These are phyloP conservation scores for Cucumis hystrix DNA, from an alignment of 306 rosid genomes.

Conservation along the genomic window DNA sequence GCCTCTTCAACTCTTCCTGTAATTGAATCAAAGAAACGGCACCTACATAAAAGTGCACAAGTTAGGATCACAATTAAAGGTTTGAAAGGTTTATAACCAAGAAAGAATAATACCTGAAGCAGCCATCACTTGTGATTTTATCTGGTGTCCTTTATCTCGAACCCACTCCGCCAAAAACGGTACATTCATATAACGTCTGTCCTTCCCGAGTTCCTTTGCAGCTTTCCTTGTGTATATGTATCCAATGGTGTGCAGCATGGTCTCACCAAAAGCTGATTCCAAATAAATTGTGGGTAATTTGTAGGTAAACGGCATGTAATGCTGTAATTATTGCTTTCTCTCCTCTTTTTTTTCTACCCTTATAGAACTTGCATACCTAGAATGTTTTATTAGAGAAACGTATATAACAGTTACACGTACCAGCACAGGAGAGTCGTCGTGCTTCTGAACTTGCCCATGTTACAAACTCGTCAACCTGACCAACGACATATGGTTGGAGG, in stretches of 20 bases:
- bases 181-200: conserved; percentile 63
- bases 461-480: conserved; percentile 50
- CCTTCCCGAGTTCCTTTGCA: conserved; percentile 77
- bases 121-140: conserved; percentile 91
- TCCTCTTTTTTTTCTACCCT: neutral
- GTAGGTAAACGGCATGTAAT: neutral
- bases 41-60: conserved; percentile 30
- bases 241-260: conserved; percentile 96
- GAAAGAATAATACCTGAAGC: conserved; percentile 60
- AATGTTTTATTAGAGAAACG: neutral
- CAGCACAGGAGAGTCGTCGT: conserved; percentile 53
- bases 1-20: conserved; percentile 76
- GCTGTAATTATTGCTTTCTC: no score
- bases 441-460: conserved; percentile 72
- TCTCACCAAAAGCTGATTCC: conserved; percentile 84
- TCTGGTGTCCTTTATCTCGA: conserved; percentile 79
- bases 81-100: neutral
- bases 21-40: conserved; percentile 89
- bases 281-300: conserved; percentile 5
- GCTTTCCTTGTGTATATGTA: conserved; percentile 82
- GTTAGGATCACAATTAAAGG: neutral
- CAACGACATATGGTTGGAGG: conserved; percentile 64
- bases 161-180: conserved; percentile 98
- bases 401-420: conserved; percentile 13
- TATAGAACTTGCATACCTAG: neutral